Conservation (phyloP, 371 early-diverging fungal genomes). For the Capniomyces stellatus region DNA sequence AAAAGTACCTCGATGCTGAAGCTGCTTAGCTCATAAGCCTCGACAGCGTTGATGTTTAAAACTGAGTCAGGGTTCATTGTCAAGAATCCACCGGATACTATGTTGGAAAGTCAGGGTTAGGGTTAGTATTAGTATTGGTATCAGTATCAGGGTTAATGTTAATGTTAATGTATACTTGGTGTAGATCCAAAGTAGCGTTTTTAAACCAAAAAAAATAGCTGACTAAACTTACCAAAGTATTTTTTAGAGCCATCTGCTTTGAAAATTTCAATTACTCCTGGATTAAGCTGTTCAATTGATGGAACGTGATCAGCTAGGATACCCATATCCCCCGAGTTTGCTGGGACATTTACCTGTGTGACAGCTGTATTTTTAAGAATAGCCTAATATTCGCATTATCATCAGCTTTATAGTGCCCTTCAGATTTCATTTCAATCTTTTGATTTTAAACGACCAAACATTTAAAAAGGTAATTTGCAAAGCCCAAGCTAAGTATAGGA, state of each 20-base stretch:
- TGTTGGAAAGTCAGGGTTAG: too few relatives aligned
- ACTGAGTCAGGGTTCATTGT: constrained; percentile 90
- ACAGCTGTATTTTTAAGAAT: constrained; percentile 60
- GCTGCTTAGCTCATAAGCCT: constrained; percentile 80
- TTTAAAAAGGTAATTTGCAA: neutral
- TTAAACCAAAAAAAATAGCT: neutral
- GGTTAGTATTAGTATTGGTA: too few relatives aligned
- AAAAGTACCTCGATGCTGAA: constrained; percentile 47
- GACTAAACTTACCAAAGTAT: constrained; percentile 37
- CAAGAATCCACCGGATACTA: constrained; percentile 90
- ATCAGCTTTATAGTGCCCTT: neutral
- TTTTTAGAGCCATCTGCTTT: constrained; percentile 56
- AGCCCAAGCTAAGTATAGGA: too few relatives aligned
- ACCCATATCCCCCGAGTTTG: constrained; percentile 95
- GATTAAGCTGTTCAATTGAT: constrained; percentile 86
- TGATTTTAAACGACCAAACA: neutral
- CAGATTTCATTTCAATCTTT: neutral
- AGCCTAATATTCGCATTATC: constrained; percentile 15
- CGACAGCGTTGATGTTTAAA: constrained; percentile 92
- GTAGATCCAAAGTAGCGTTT: neutral
- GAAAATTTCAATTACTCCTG: constrained; percentile 77
- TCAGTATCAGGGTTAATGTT: constrained; percentile 16
- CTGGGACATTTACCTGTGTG: constrained; percentile 85
- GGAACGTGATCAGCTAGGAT: constrained; percentile 96
- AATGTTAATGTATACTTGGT: constrained; percentile 1